These are phyloP conservation scores for Termitomyces sp. DNA, from an alignment of 768 basidiomycete genomes.

Conservation along the genomic window DNA sequence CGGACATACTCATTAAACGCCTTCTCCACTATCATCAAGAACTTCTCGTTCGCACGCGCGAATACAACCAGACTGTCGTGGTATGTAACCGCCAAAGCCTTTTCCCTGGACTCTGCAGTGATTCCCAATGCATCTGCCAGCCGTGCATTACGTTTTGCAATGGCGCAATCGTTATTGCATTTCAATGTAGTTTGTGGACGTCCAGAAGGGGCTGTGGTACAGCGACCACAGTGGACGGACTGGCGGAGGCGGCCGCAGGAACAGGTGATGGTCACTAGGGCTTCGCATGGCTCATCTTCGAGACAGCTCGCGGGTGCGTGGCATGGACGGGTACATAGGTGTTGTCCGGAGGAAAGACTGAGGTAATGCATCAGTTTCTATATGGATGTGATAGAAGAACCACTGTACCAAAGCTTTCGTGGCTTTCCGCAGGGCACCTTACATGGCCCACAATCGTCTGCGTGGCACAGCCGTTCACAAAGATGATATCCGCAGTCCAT, in stretches of 20 bases:
- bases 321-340: conserved; percentile 74
- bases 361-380: not conserved
- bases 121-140: conserved; percentile 93
- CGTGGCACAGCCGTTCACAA: conserved; percentile 81
- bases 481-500: conserved; percentile 86
- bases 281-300: conserved; percentile 72
- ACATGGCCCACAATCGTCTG: conserved; percentile 76
- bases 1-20: conserved; percentile 70
- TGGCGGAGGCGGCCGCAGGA: conserved; percentile 81
- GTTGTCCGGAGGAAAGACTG: conserved; percentile 56
- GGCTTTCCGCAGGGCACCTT: conserved; percentile 78
- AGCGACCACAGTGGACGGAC: conserved; percentile 65
- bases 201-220: conserved; percentile 36
- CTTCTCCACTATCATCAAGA: conserved; percentile 71
- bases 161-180: conserved; percentile 78
- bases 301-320: conserved; percentile 87
- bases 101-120: conserved; percentile 41
- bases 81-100: conserved; percentile 42
- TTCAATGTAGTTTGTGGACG: conserved; percentile 36
- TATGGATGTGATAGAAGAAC: not conserved
- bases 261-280: conserved; percentile 65
- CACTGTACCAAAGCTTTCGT: conserved; percentile 67
- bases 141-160: conserved; percentile 81
- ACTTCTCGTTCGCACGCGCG: conserved; percentile 57
- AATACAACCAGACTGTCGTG: conserved; percentile 56